Evolutionary conservation across 306 rosid genomes (phyloP).

Genomic region (Cicer arietinum): DNA sequence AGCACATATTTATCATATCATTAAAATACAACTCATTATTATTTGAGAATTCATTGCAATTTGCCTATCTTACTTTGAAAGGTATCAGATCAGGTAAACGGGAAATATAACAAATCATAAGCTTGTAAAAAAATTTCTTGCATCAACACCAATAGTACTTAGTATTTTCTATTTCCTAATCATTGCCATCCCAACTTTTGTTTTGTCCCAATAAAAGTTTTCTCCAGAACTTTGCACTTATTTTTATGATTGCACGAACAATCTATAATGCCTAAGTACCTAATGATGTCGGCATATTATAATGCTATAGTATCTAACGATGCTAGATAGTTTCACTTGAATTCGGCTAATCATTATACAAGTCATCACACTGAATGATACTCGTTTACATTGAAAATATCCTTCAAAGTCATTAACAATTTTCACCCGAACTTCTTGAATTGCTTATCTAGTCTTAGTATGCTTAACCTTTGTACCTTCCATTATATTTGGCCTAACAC

Average conservation of each 20-base stretch:
- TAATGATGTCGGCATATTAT: not conserved
- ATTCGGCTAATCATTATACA: slow-evolving; percentile 16
- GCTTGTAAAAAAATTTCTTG: not conserved
- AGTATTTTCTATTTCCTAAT: slow-evolving; percentile 4
- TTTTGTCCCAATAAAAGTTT: not conserved
- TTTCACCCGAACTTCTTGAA: slow-evolving; percentile 12
- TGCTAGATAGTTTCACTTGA: not conserved
- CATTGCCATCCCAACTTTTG: not conserved
- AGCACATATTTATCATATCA: slow-evolving; percentile 23
- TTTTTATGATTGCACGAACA: not conserved
- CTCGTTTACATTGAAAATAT: not conserved
- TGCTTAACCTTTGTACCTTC: not conserved
- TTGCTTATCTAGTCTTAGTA: slow-evolving; percentile 22
- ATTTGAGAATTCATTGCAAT: slow-evolving; percentile 6
- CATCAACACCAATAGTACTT: slow-evolving; percentile 14
- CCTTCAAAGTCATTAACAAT: slow-evolving; percentile 1
- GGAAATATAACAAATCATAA: not conserved
- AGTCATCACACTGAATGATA: not conserved
- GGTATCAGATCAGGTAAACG: not conserved
- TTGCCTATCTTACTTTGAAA: slow-evolving; percentile 7
- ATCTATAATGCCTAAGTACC: not conserved
- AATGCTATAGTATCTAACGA: not conserved
- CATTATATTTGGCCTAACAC: slow-evolving; percentile 14
- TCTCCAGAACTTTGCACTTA: not conserved
- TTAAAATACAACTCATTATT: not conserved